Percentiles rank a stretch among this genome's conserved stretches.
These are phyloP conservation scores for Phaeosphaeria sp. DNA, from an alignment of 2,329 filamentous ascomycete genomes.

Conservation along the genomic window DNA sequence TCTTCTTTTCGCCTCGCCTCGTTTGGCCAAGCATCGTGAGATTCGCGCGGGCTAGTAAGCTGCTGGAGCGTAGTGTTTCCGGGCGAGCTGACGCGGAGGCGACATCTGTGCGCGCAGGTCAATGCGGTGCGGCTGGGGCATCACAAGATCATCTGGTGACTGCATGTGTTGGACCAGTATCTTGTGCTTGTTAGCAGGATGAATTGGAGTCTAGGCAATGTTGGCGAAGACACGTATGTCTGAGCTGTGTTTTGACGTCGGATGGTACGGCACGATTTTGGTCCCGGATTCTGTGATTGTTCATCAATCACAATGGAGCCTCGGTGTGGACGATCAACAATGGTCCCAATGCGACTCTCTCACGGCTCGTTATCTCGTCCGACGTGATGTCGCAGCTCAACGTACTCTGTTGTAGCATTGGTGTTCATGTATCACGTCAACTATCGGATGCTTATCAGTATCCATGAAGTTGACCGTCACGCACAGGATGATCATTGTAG, in stretches of 20 bases:
- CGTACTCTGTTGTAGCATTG: neutral
- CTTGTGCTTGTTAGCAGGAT: neutral
- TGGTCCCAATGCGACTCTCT: neutral
- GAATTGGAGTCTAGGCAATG: neutral
- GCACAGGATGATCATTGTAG: neutral
- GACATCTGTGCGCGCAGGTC: constrained; percentile 6
- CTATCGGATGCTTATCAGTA: neutral
- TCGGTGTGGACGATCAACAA: neutral
- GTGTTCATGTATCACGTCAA: neutral
- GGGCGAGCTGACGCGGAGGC: constrained; percentile 7
- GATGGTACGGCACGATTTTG: neutral
- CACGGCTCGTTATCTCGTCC: neutral
- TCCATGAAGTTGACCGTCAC: neutral
- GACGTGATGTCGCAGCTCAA: neutral
- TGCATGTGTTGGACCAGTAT: neutral
- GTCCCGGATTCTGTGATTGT: neutral
- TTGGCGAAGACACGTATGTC: neutral
- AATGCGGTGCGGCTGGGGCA: constrained; percentile 7
- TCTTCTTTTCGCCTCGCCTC: constrained; percentile 27
- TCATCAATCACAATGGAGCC: neutral
- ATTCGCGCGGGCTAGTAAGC: constrained; percentile 9
- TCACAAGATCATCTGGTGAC: constrained; percentile 10
- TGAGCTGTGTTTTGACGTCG: neutral
- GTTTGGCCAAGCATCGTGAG: constrained; percentile 17
- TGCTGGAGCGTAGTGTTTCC: constrained; percentile 7